Base-by-base conservation (phyloP, 2,329 filamentous ascomycete genomes). In the Penicillium decumbens region DNA sequence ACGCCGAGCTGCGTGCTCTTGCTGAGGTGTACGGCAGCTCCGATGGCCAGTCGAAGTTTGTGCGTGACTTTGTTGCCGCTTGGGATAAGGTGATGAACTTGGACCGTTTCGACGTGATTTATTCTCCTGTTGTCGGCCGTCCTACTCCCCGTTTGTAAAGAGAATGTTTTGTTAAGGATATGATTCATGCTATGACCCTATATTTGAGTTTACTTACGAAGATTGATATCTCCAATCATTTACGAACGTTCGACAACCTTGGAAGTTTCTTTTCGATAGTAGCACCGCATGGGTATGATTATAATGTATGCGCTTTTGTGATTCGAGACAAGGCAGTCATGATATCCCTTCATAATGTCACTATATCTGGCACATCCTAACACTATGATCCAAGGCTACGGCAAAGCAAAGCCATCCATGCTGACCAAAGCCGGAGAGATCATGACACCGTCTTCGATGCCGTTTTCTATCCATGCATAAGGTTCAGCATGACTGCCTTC, bases 11-110 rank as follows among this genome's bases (percentile, higher is more conserved):
- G 41, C 83, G 86, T 41, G 84, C 86, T 29, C 68, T 88, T 29
- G 72, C 85, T 4, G 86, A 89, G 74, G 78, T 88, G 0, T 89
- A 89, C 60, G 86, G 74, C 32, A 77, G 76, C 56, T 63, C 74
- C 0, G 85, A 85, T 60, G 77, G 74, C 8, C 66, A 78, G 49
- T 75, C 80, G 50, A 85, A 83, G 75, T 86, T 89, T 51, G 80
- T 82, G 38, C 80, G 79, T 68, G 86, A 89, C 73, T 89, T 89
- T 62, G 77, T 88, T 13, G 72, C 76, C 6, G 83, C 82, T 2
- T 89, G 86, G 86, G 74, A 76, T 61, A 89, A 89, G 82, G 80
- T 89, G 9, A 85, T 85, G 80, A 84, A 86, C 64, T 65, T 85
- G 48, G 86, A 89, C 66, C 79, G 86, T 10, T 89, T 82, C 62